Percentiles rank a stretch among this genome's conserved stretches.
phyloP scores from a whole-genome alignment of 1,284 basidiomycete genomes.

The Heterobasidion irregulare region DNA sequence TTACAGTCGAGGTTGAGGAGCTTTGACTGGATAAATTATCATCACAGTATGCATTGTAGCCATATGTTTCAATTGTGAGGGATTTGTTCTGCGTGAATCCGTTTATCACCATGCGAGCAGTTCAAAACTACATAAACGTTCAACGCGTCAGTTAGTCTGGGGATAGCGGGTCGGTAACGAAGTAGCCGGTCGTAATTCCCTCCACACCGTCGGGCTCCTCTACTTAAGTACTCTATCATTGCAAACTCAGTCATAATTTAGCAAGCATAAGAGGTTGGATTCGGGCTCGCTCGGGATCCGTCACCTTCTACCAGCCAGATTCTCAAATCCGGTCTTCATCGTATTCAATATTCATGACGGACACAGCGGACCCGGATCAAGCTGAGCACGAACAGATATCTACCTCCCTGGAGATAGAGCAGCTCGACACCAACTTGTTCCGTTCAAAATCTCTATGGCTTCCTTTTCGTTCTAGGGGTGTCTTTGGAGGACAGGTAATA shows the following conservation, averaged over 20 bases:
- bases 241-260: background rate
- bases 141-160: no score
- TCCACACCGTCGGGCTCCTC: background rate
- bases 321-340: background rate
- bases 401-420: conserved; percentile 69
- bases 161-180: background rate
- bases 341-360: background rate
- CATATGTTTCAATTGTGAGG: background rate
- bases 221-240: background rate
- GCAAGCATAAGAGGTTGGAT: no score
- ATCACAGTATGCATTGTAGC: background rate
- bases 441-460: conserved; percentile 68
- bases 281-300: no score
- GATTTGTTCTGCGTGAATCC: background rate
- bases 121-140: no score
- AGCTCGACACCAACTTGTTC: conserved; percentile 70
- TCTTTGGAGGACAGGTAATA: conserved; percentile 89
- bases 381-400: conserved; percentile 42
- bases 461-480: conserved; percentile 63
- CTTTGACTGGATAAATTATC: conserved; percentile 28
- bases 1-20: conserved; percentile 81
- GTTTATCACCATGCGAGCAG: no score
- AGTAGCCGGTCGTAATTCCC: background rate
- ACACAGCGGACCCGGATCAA: conserved; percentile 4
- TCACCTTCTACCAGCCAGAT: background rate